Conservation (phyloP, 352 stramenopile genomes). For the Pythium catenulatum region DNA sequence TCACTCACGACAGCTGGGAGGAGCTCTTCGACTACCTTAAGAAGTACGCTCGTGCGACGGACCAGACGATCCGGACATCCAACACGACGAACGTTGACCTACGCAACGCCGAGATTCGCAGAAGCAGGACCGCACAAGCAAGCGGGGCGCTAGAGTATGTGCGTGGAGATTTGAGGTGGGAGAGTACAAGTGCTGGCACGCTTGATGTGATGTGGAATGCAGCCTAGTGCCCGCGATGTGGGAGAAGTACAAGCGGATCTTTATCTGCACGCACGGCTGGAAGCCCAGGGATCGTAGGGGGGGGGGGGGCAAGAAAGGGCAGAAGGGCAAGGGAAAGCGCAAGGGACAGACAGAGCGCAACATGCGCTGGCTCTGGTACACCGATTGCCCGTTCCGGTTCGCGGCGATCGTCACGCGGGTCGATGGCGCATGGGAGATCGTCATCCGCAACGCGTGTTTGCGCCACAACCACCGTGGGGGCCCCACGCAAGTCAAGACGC, state of each 20-base stretch:
- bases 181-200: too few relatives aligned
- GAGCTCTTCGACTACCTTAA: too few relatives aligned
- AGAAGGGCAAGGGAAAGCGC: not conserved
- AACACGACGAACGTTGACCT: too few relatives aligned
- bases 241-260: not conserved
- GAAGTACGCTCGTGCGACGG: too few relatives aligned
- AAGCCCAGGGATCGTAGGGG: not conserved
- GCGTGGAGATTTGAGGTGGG: too few relatives aligned
- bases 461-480: not conserved
- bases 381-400: not conserved
- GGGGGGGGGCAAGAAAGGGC: not conserved
- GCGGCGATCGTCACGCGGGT: not conserved
- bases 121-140: too few relatives aligned
- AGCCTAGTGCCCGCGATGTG: not conserved
- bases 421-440: not conserved
- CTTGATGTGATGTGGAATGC: too few relatives aligned
- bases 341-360: too few relatives aligned
- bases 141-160: too few relatives aligned
- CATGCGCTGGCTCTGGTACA: not conserved
- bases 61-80: too few relatives aligned
- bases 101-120: too few relatives aligned
- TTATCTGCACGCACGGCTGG: not conserved
- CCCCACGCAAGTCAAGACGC: not conserved
- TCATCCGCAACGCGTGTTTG: not conserved
- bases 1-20: too few relatives aligned